These are phyloP conservation scores for Paulownia fortunei DNA, from an alignment of 257 asterid genomes.

Conservation along the genomic window DNA sequence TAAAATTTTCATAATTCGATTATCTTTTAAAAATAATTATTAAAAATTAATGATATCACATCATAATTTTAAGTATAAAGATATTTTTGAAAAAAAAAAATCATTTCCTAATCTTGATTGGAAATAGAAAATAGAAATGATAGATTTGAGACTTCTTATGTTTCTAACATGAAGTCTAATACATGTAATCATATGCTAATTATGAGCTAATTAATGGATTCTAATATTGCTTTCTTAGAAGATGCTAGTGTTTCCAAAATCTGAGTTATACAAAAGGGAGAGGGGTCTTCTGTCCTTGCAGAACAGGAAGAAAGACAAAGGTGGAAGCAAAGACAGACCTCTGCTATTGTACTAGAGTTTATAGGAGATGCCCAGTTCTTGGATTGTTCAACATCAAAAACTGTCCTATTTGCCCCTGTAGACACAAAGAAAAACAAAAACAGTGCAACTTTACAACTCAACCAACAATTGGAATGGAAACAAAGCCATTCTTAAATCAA, in stretches of 20 bases:
- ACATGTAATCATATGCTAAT: slow-evolving; percentile 27
- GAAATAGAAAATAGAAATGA: too few relatives aligned
- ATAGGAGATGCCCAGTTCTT: slow-evolving; percentile 82
- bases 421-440: slow-evolving; percentile 28
- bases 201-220: slow-evolving; percentile 1
- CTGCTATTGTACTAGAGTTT: slow-evolving; percentile 41
- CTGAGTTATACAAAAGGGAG: not conserved
- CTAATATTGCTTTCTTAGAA: not conserved
- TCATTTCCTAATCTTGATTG: too few relatives aligned
- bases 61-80: too few relatives aligned
- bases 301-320: slow-evolving; percentile 20
- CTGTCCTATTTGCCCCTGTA: slow-evolving; percentile 69
- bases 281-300: not conserved
- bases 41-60: too few relatives aligned
- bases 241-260: not conserved
- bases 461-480: slow-evolving; percentile 15
- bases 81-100: too few relatives aligned
- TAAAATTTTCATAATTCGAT: too few relatives aligned
- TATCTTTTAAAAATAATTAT: too few relatives aligned
- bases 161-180: slow-evolving; percentile 21
- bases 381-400: slow-evolving; percentile 75
- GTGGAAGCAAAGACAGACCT: slow-evolving; percentile 41
- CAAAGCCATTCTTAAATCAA: slow-evolving; percentile 24
- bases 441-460: slow-evolving; percentile 9
- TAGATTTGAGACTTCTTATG: slow-evolving; percentile 10